Percentiles rank a stretch among this genome's conserved stretches.
These are phyloP conservation scores for Maudiozyma saulgeensis DNA, from an alignment of 805 yeast species.

Conservation along the genomic window DNA sequence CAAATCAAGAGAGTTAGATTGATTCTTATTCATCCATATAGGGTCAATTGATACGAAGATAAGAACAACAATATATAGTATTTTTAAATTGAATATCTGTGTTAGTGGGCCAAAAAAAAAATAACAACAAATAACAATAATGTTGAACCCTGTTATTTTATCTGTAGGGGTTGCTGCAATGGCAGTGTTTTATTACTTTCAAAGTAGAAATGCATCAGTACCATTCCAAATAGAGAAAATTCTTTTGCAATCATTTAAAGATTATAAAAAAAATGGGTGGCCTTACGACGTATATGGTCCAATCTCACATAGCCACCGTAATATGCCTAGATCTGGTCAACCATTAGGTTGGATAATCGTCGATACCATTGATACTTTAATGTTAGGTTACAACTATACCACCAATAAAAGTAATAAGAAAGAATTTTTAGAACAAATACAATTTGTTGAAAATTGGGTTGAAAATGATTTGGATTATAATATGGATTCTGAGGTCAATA, in stretches of 20 bases:
- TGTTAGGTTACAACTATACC: constrained; percentile 53
- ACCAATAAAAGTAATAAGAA: constrained; percentile 3
- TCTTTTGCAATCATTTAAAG: constrained; percentile 68
- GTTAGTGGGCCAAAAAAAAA: no score
- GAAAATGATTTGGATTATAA: constrained; percentile 56
- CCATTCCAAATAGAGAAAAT: constrained; percentile 46
- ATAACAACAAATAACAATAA: background rate
- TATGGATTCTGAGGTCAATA: constrained; percentile 65
- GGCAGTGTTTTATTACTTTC: constrained; percentile 5
- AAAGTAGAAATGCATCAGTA: background rate
- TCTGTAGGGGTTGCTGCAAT: constrained; percentile 6
- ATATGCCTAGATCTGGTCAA: constrained; percentile 54
- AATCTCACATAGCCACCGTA: constrained; percentile 46
- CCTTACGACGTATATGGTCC: constrained; percentile 77
- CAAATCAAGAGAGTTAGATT: no score
- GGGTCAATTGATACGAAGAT: no score
- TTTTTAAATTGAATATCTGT: no score
- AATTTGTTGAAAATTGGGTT: constrained; percentile 66
- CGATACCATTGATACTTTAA: constrained; percentile 75
- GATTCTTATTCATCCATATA: no score
- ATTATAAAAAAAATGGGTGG: constrained; percentile 65
- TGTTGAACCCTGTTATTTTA: background rate
- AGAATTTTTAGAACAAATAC: constrained; percentile 44
- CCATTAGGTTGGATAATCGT: constrained; percentile 94
- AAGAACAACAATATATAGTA: no score